phyloP scores from a whole-genome alignment of 805 yeast species.

The Teunomyces aglyptinius region DNA sequence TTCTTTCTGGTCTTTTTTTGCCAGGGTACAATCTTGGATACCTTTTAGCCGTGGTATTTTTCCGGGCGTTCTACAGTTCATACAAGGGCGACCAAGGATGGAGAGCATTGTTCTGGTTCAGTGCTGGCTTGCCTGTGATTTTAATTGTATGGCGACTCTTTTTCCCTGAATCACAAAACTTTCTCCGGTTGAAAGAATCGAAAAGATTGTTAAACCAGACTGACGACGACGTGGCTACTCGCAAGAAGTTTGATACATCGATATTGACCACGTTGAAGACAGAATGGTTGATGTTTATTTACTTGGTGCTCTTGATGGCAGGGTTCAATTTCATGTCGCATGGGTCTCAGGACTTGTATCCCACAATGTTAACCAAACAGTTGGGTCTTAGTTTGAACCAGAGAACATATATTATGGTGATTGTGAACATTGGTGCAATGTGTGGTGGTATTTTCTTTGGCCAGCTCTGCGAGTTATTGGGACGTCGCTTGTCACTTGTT shows the following conservation, averaged over 20 bases:
- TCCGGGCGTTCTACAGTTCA: conserved; percentile 18
- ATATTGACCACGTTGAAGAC: conserved; percentile 10
- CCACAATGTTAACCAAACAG: conserved; percentile 59
- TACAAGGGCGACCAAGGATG: conserved; percentile 16
- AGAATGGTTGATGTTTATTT: conserved; percentile 33
- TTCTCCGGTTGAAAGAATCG: conserved; percentile 4
- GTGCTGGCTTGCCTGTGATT: conserved; percentile 23
- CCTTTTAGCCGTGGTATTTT: conserved; percentile 22
- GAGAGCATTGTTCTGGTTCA: conserved; percentile 27
- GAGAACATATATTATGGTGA: conserved; percentile 58
- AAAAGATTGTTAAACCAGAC: not conserved
- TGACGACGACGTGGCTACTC: not conserved
- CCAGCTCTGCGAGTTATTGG: conserved; percentile 54
- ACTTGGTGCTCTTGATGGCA: conserved; percentile 48
- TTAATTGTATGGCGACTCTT: conserved; percentile 20
- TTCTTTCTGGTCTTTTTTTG: conserved; percentile 23
- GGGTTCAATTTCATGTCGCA: conserved; percentile 73
- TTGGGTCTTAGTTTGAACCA: conserved; percentile 44
- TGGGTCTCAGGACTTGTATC: conserved; percentile 73
- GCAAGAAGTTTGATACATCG: not conserved
- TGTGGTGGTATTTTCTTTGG: conserved; percentile 63
- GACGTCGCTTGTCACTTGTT: conserved; percentile 58
- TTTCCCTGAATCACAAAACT: conserved; percentile 10
- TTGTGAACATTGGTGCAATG: conserved; percentile 67
- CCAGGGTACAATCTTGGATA: conserved; percentile 27